Base-by-base conservation (phyloP, 345 rosid genomes). In the Hevea brasiliensis region DNA sequence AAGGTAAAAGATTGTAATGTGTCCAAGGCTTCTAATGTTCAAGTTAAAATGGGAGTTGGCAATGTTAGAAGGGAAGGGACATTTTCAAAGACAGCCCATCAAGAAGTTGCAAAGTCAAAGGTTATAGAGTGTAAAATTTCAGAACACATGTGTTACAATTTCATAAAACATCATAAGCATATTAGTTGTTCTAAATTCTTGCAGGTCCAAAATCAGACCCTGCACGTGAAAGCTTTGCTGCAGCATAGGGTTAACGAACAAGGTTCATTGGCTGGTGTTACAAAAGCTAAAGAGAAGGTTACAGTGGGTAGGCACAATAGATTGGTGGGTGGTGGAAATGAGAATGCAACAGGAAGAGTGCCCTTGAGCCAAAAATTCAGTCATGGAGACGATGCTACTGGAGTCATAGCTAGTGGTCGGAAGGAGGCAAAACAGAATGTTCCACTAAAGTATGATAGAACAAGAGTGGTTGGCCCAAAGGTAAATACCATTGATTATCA, bases 291-390 rank as follows among this genome's bases (percentile, higher is more conserved):
- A 17, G 76, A 73, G 70, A 80, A 72, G 57, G 62, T 71, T 45
- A 45, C 50, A 65, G 47, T 60, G 18, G 20, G 57, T 23, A 62
- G 79, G 24, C 54, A 21, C 59, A 79, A 64, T 72, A 74, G 35
- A 74, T 63, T 41, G 53, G 68, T 41, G 12, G 68, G 59, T 59
- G 61, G 50, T 71, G 87, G 88, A 64, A 84, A 84, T 71, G 91
- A 85, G 79, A 86, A 87, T 68, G 66, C 18, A 8, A 56, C 24
- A 26, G 73, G 75, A 56, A 72, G 40, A 61, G 18, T 29, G 47
- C 40, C 78, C 17, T 21, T 9, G 48, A 72, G 50, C 56, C 69
- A 60, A 72, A 84, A 67, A 57, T 32, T 64, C 70, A 72, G 56
- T n/a, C 65, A 67, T 50, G 80, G 64, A 74, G 74, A 48, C 42